Conservation (phyloP, 805 yeast genomes). For the Wickerhamomyces hampshirensis region DNA sequence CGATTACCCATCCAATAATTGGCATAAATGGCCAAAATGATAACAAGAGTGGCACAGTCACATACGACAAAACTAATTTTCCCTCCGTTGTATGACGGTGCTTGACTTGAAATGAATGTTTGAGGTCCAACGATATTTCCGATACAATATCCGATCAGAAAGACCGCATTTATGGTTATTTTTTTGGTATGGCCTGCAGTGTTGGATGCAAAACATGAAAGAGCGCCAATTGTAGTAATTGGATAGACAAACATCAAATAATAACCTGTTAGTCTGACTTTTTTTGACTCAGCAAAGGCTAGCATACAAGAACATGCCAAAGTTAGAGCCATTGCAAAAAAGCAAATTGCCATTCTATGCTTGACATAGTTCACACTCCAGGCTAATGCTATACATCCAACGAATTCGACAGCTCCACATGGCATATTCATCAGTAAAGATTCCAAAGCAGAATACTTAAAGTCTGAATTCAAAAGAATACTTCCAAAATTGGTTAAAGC, state of each 20-base stretch:
- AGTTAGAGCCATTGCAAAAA: conserved; percentile 14
- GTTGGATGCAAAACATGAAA: conserved; percentile 36
- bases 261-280: conserved; percentile 20
- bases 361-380: conserved; percentile 6
- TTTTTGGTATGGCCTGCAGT: conserved; percentile 72
- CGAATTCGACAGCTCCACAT: conserved; percentile 26
- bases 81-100: conserved; percentile 54
- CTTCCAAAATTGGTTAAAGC: conserved; percentile 28
- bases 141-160: conserved; percentile 58
- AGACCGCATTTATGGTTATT: conserved; percentile 49
- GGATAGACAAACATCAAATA: conserved; percentile 29
- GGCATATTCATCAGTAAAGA: conserved; percentile 26
- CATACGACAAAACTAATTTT: conserved; percentile 26
- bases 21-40: conserved; percentile 1
- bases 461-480: conserved; percentile 4
- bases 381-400: conserved; percentile 3
- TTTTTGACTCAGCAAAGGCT: conserved; percentile 27
- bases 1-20: conserved; percentile 2
- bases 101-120: conserved; percentile 50
- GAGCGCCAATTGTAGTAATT: conserved; percentile 28
- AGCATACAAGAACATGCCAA: conserved; percentile 27
- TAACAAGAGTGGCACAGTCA: conserved; percentile 1
- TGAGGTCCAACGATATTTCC: conserved; percentile 73
- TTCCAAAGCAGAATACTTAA: conserved; percentile 4
- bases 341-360: conserved; percentile 19